Evolutionary conservation across 345 rosid species (phyloP).

Genomic region (Cardamine chenopodiifolia): DNA sequence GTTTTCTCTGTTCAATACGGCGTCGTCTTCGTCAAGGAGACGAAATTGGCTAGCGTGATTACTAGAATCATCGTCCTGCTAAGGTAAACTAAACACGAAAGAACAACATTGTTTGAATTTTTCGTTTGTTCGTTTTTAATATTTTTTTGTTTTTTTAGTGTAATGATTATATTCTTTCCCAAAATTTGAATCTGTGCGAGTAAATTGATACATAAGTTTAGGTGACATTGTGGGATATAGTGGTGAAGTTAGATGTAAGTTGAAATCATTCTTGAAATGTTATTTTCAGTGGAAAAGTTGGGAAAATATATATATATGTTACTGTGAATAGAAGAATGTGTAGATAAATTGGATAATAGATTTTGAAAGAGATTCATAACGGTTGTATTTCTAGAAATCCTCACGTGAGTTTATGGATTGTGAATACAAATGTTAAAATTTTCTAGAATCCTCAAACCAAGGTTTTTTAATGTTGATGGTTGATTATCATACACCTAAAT

Average conservation of each 20-base stretch:
- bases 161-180: slow-evolving; percentile 38
- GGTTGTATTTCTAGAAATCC: background rate
- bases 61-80: background rate
- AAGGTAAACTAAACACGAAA: slow-evolving; percentile 21
- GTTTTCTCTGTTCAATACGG: slow-evolving; percentile 29
- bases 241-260: background rate
- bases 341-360: background rate
- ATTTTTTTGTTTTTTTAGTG: slow-evolving; percentile 16
- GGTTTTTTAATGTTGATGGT: background rate
- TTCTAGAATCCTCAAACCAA: background rate
- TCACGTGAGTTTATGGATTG: background rate
- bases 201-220: slow-evolving; percentile 5
- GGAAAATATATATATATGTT: background rate
- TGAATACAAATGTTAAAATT: background rate
- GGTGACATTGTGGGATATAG: background rate
- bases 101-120: slow-evolving; percentile 7
- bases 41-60: slow-evolving; percentile 39
- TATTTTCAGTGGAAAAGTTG: background rate
- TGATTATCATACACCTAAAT: background rate
- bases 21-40: slow-evolving; percentile 38
- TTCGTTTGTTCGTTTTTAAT: slow-evolving; percentile 11
- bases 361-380: background rate
- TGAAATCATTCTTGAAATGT: background rate
- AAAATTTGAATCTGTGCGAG: slow-evolving; percentile 30
- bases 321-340: background rate